Base-by-base conservation (phyloP, 805 yeast genomes). In the Teunomyces funiuensis region DNA sequence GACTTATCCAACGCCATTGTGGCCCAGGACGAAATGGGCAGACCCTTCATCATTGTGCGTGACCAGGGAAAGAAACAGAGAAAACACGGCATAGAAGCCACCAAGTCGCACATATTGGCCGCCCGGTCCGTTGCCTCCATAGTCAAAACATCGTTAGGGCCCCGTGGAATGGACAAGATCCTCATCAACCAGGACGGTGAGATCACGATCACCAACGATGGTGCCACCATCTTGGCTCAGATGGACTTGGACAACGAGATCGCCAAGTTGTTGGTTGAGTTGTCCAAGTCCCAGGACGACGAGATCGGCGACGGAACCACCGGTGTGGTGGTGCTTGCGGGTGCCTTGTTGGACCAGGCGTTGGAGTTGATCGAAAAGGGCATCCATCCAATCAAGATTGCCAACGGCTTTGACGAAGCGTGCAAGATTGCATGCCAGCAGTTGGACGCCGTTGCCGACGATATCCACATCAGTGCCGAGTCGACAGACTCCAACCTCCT, bases 231-330 rank as follows among this genome's bases (percentile, higher is more conserved):
- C 56, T 70, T 93, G 53, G 77, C 95, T 6, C 96, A 89, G 61
- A 93, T 93, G 97, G 96, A 93, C 63, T 75, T 93, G 50, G 96
- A 89, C 53, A 90, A 86, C 64, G 96, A 93, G 68, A 89, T 93
- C 54, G 99, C 99, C 51, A 93, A 93, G 66, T 74, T 93, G 46
- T 72, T 93, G 58, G 99, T 93, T 14, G 96, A 95, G 67, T 76
- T 93, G 50, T 85, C 97, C 22, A 86, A 80, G 63, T 87, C 96
- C 19, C 99, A 91, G 73, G 99, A 91, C 65, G 97, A 93, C 62
- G 98, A 91, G 69, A 88, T 91, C 61, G 99, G 99, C 42, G 99
- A 91, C 63, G 99, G 99, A 59, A 93, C 99, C 20, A 93, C 99
- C 4, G 98, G 98, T 60, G 99, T 93, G 20, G 98, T 93, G 40